Evolutionary conservation across 2,329 filamentous ascomycete genomes (phyloP).

Genomic region (Botrytis pseudocinerea): DNA sequence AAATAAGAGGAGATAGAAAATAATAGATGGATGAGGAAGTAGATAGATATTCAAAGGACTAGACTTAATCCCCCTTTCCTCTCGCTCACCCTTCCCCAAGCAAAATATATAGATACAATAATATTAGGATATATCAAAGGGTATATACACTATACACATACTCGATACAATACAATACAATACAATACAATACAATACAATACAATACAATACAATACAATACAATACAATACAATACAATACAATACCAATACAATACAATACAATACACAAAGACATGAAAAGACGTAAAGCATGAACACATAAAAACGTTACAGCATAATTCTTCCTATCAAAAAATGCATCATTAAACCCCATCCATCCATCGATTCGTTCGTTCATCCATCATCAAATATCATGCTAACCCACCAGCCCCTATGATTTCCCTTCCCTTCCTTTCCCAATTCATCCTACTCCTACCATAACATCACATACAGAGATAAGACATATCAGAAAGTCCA

Average conservation of each 20-base stretch:
- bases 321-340: slow-evolving; percentile 13
- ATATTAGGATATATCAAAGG: neutral
- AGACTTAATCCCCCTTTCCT: neutral
- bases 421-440: neutral
- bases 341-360: slow-evolving; percentile 10
- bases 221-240: too few species aligned
- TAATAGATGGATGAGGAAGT: neutral
- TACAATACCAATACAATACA: neutral
- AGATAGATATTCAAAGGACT: neutral
- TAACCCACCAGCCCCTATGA: neutral
- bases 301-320: slow-evolving; percentile 11
- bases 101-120: neutral
- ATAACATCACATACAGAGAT: neutral
- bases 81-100: neutral
- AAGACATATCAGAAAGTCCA: neutral
- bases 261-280: neutral
- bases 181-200: too few species aligned
- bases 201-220: too few species aligned
- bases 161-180: neutral
- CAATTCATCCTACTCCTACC: slow-evolving; percentile 1
- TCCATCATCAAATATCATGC: slow-evolving; percentile 2
- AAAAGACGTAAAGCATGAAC: neutral
- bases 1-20: neutral
- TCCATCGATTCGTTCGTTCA: neutral
- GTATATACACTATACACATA: neutral